Base-by-base conservation (phyloP, 768 basidiomycete species). In the Auricularia sp. region DNA sequence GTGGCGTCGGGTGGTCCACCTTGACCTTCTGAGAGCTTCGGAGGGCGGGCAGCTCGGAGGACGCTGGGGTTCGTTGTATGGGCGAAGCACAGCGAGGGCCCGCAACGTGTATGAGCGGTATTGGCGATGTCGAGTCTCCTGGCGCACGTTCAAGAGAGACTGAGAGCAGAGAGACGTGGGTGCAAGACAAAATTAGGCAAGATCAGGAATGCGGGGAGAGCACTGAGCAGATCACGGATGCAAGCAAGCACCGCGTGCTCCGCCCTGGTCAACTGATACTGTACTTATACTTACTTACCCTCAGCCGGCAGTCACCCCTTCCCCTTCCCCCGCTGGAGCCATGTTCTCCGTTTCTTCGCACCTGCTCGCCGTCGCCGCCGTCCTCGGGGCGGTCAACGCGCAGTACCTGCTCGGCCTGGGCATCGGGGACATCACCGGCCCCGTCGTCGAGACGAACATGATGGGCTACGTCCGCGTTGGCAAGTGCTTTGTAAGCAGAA, bases 391-490 rank as follows among this genome's bases (percentile, higher is more conserved):
- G 73, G 61, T 73, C 75, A 11, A 78, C 72, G 51, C 79, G 18
- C 65, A 81, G 70, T 85, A 86, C 72, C 75, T 86, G 35, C 71
- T 87, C 21, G 85, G 85, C 8, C 77, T 88, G 7, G 87, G 87
- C 33, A 85, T 84, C 67, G 88, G 82, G 21, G 90, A 91, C 70
- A 82, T 91, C 66, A 91, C 88, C 66, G 87, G 86, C 24, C 87
- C 89, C 3, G 83, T 90, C 18, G 88, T 90, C 5, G 88, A 92
- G 77, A 91, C 89, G 18, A 90, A 89, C 67, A 88, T 90, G 85
- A 89, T 90, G 88, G 89, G n/a, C n/a, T n/a, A n/a, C n/a, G n/a
- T 29, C 24, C 24, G 24, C 24, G 24, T 24, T 24, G 24, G 1
- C 1, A 1, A 24, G 24, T 24, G 24, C 24, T 24, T 24, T 24